Evolutionary conservation across 2,329 filamentous ascomycete genomes (phyloP).

Genomic region (Aspergillus calidoustus): DNA sequence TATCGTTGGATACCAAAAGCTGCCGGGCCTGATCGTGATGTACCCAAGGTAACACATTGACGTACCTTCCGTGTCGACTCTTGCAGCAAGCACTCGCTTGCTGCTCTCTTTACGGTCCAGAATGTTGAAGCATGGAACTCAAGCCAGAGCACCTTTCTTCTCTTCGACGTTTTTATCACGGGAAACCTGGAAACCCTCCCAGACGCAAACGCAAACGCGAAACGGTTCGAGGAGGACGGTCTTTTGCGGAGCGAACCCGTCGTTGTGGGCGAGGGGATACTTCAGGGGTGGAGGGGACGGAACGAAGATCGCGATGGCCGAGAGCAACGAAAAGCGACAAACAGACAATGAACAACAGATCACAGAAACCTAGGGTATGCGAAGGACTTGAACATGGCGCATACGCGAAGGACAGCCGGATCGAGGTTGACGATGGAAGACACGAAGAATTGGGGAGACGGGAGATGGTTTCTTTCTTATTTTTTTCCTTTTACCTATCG

Average conservation of each 20-base stretch:
- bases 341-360: slow-evolving; percentile 26
- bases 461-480: slow-evolving; percentile 16
- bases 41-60: slow-evolving; percentile 22
- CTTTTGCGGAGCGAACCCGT: slow-evolving; percentile 10
- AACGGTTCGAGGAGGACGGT: slow-evolving; percentile 8
- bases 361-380: slow-evolving; percentile 37
- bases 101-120: slow-evolving; percentile 49
- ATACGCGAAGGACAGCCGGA: slow-evolving; percentile 31
- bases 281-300: slow-evolving; percentile 24
- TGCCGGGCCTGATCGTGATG: slow-evolving; percentile 13
- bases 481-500: slow-evolving; percentile 20
- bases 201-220: slow-evolving; percentile 13
- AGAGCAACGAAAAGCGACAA: slow-evolving; percentile 10
- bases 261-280: slow-evolving; percentile 14
- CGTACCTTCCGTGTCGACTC: slow-evolving; percentile 53
- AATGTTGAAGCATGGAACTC: slow-evolving; percentile 54
- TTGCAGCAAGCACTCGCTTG: slow-evolving; percentile 54
- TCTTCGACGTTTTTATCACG: slow-evolving; percentile 34
- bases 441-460: slow-evolving; percentile 21
- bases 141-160: slow-evolving; percentile 30
- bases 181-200: slow-evolving; percentile 25
- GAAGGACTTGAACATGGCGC: slow-evolving; percentile 40
- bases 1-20: background rate
- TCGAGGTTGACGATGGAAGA: slow-evolving; percentile 24
- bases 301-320: slow-evolving; percentile 16